Evolutionary conservation across 1,284 basidiomycete genomes (phyloP), one percentile per base, ranked within the genome.

Genomic region (Rhodofomes roseus): DNA sequence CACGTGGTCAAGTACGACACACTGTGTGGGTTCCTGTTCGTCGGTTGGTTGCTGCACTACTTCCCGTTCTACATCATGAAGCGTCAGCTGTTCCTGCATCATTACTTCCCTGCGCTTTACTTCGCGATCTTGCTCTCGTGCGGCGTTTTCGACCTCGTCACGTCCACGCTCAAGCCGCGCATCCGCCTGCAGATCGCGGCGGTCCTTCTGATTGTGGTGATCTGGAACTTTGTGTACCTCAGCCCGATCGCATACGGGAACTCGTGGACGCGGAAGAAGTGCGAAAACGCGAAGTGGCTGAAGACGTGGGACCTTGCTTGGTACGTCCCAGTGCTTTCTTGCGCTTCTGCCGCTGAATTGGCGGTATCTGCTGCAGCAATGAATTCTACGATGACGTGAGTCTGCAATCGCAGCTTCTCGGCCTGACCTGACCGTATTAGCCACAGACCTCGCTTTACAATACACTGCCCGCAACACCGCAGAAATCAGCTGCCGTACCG

Each of bases 261-360:
- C 20, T 80, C 84, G 0, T 99, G 97, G 97, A 99, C 95, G 31
- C 89, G 82, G 73, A 71, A 70, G 12, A 81, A 91, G 62, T 99
- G 96, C 70, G 75, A 85, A 61, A 81, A 79, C 50, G 89, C 95
- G 5, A 87, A 88, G 70, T 95, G 93, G 93, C 68, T 95, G 57
- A 92, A 89, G 77, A 90, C 86, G 1, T 99, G 97, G 96, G 97
- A 99, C 74, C 98, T 99, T 72, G 85, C 87, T 58, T 98, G 96
- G 87, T 23, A 43, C 40, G 41, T 34, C 31, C 4, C 41, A 36
- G 22, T 63, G 12, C 39, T 0, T n/a, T 8, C 1, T 31, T 23
- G 25, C 18, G 23, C 4, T 29, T 18, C 1, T 16, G 4, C n/a
- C 40, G 48, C 9, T 56, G 14, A 7, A 23, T 39, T 29, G 20